Evolutionary conservation across 768 basidiomycete species (phyloP), one percentile per base, ranked within the genome.

Genomic region (Boletellus ananiceps): DNA sequence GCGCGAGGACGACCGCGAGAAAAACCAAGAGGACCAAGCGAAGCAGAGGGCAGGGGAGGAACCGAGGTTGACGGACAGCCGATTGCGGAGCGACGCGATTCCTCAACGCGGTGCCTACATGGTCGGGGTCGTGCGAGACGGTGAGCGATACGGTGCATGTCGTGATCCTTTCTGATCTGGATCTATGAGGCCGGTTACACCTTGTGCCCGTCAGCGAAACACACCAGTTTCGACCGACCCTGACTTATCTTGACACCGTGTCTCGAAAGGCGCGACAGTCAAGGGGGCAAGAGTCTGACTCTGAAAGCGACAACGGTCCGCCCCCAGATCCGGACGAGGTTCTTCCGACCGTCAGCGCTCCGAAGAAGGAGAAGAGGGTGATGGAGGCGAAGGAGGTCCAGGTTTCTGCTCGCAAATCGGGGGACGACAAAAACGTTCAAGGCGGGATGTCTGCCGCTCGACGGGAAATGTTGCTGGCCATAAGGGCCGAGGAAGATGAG

Each of bases 241-340:
- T 92, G 56, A 88, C 86, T 15, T 88, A 93, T 68, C 74, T 93
- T 53, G 91, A 93, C 62, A 67, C 80, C 50, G 63, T 85, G 47
- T 81, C 83, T 19, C 81, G 81, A 33, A 88, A 84, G 70, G 72
- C 66, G 52, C 79, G 74, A 57, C 80, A 77, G 40, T 71, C 73
- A 18, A 69, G 71, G 35, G 62, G 67, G 36, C 76, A 75, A 8
- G 79, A 76, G 0, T 57, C 63, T 3, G 88, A 84, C 48, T 83
- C 83, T 2, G 88, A 90, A 39, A 83, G 82, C 7, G 87, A 89
- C 48, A 84, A 87, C 46, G 88, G 83, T 0, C 86, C 87, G 19
- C 87, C 86, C 21, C 84, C 80, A 37, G 88, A 91, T 60, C 87
- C 87, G 13, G 88, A 90, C 55, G 87, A 89, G 46, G 76, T 74